Evolutionary conservation across 1,284 basidiomycete species (phyloP).

Genomic region (Tilletia walkeri): DNA sequence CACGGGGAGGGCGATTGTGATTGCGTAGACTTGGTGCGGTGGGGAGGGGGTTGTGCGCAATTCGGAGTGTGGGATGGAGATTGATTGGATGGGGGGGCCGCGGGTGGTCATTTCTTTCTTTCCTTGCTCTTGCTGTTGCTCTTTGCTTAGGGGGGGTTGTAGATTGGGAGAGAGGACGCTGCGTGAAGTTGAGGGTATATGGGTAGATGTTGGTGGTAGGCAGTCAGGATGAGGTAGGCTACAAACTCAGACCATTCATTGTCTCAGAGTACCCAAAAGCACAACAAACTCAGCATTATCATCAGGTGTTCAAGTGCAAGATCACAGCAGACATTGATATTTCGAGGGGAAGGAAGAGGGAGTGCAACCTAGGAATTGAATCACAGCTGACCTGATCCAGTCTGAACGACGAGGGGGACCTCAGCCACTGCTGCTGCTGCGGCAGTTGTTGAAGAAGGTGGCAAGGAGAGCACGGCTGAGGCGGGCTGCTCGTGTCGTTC

Average conservation of each 20-base stretch:
- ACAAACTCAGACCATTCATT: too few species aligned
- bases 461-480: background rate
- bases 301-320: too few species aligned
- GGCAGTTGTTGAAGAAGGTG: background rate
- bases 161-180: background rate
- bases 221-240: too few species aligned
- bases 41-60: slow-evolving; percentile 45
- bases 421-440: background rate
- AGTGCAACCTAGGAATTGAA: background rate
- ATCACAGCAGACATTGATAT: too few species aligned
- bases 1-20: slow-evolving; percentile 72
- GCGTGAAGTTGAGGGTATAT: background rate
- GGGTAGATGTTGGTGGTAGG: background rate
- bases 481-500: slow-evolving; percentile 11
- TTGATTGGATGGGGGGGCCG: slow-evolving; percentile 44
- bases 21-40: slow-evolving; percentile 74
- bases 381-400: slow-evolving; percentile 2
- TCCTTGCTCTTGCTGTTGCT: background rate
- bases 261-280: too few species aligned
- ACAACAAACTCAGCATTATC: too few species aligned
- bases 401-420: background rate
- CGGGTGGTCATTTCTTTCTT: background rate
- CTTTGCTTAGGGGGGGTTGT: background rate
- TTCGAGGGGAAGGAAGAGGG: too few species aligned
- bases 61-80: slow-evolving; percentile 49